phyloP scores from a whole-genome alignment of 2,329 filamentous ascomycete species.

The Fusarium siculi region DNA sequence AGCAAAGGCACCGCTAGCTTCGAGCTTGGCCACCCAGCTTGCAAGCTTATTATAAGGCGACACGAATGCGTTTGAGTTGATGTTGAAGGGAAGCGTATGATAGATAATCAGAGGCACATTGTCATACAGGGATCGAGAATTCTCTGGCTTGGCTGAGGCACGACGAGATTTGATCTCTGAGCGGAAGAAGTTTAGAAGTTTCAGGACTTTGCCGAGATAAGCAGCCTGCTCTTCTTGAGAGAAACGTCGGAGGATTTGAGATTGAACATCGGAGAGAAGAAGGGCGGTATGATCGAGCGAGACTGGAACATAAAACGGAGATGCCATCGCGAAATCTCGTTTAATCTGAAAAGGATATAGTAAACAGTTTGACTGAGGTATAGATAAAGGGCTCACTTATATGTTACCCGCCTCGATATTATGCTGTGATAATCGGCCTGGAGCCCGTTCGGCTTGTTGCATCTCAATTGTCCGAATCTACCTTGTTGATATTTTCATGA shows the following conservation, averaged over 20 bases:
- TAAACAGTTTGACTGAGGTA: rapidly evolving
- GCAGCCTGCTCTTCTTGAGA: neutral
- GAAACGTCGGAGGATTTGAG: neutral
- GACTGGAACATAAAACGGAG: neutral
- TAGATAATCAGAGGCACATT: neutral
- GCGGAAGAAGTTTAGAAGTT: neutral
- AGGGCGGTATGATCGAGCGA: neutral
- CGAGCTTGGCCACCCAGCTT: neutral
- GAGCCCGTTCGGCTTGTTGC: neutral
- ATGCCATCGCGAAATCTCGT: neutral
- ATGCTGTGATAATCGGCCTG: rapidly evolving
- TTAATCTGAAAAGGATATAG: rapidly evolving
- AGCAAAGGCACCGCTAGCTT: neutral
- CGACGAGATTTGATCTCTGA: neutral
- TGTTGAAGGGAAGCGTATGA: neutral
- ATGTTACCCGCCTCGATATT: neutral
- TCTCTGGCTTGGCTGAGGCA: rapidly evolving
- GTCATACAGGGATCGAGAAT: neutral
- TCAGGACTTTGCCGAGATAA: neutral
- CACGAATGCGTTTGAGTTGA: neutral
- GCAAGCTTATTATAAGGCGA: neutral
- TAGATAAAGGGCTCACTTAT: no score
- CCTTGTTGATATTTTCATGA: rapidly evolving
- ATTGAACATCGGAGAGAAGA: neutral
- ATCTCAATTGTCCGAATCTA: neutral